Base-by-base conservation (phyloP, 2,329 filamentous ascomycete genomes). In the Amauroascus verrucosus region DNA sequence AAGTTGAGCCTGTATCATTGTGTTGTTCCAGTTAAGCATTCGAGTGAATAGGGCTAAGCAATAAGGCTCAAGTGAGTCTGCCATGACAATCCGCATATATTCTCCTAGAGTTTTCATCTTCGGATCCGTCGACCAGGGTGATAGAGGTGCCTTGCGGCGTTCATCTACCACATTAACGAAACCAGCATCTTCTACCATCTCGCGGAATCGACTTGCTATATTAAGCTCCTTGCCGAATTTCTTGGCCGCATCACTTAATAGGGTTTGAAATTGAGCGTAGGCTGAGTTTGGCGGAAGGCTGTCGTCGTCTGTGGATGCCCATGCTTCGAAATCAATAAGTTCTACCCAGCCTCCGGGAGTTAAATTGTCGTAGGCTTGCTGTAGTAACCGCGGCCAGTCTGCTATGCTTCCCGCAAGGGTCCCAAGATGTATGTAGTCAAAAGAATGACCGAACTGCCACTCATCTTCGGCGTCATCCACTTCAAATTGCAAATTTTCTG, bases 401-500 rank as follows among this genome's bases (percentile, higher is more conserved):
- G 51, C 60, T 44, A 72, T 71, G 2, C 65, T 65, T 8, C 69
- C 70, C 32, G 60, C 64, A 58, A 72, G 51, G 44, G 61, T 64
- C 9, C 69, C 65, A 32, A 62, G 62, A 52, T 71, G 70, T 37
- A 72, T 68, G 52, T 65, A 70, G 52, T 72, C 70, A 48, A 72
- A 72, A 0, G 60, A 43, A 43, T 66, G 63, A 2, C 62, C 57
- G 45, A 67, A 72, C 0, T 67, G 60, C 70, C 69, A 72, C 22
- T 70, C 67, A 45, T 65, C 65, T 57, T 72, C 69, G 5, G 63
- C 66, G 32, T 72, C 70, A 35, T 72, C 70, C 24, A 72, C 75
- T n/a, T 73, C 70, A 57, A 79, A 79, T 7, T 65, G 62, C 2
- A 77, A 68, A 50, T 80, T 79, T 0, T 73, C 67, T 1, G 76